Conservation (phyloP, 129 eudicot genomes). For the Tagetes erecta region DNA sequence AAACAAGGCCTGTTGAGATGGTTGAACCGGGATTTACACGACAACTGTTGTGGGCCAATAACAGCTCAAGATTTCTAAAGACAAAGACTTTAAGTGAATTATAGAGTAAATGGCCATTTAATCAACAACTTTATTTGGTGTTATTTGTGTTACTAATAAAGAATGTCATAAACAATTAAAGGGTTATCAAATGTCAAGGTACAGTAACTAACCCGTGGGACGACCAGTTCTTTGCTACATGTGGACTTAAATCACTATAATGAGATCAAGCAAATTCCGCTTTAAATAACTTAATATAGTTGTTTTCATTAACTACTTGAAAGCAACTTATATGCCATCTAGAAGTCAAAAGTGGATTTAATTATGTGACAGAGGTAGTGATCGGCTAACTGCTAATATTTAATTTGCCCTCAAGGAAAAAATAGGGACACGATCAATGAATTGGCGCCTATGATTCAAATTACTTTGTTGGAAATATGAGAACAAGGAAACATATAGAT, state of each 20-base stretch:
- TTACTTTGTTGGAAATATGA: neutral
- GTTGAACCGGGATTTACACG: constrained; percentile 21
- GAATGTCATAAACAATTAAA: constrained; percentile 25
- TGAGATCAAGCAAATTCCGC: neutral
- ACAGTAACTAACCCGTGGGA: constrained; percentile 20
- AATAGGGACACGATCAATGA: neutral
- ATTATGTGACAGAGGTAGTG: constrained; percentile 1
- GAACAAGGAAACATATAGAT: neutral
- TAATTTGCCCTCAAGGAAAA: neutral
- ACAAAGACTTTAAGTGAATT: constrained; percentile 33
- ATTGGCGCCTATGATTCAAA: neutral
- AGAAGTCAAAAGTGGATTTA: constrained; percentile 15
- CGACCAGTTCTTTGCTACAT: constrained; percentile 29
- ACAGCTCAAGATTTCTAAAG: constrained; percentile 23
- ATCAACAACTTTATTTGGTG: constrained; percentile 36
- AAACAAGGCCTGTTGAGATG: constrained; percentile 10
- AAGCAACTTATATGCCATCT: constrained; percentile 11
- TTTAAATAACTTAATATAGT: neutral
- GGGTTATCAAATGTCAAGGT: constrained; percentile 34
- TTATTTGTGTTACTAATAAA: constrained; percentile 31
- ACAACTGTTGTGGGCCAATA: constrained; percentile 46
- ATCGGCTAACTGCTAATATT: constrained; percentile 11
- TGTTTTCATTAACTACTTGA: neutral
- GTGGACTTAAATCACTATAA: constrained; percentile 36
- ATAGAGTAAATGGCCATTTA: constrained; percentile 20